A percentile compares a stretch with the other conserved stretches of the same genome.
These are phyloP conservation scores for Thymus mandschuricus DNA, from an alignment of 257 asterid genomes.

Conservation along the genomic window DNA sequence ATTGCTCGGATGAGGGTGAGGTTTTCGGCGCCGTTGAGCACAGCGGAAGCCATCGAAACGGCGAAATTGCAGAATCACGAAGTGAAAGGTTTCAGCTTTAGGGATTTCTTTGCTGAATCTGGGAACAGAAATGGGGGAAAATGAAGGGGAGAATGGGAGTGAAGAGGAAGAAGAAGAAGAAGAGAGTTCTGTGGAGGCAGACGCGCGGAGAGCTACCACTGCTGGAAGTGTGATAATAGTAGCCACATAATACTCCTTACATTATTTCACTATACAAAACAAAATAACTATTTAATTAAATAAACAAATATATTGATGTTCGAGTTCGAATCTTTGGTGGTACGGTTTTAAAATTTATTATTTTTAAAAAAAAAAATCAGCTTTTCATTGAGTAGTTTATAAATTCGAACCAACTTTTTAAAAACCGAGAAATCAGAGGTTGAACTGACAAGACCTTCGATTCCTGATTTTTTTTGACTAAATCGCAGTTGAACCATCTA, in stretches of 20 bases:
- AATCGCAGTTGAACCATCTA: no score
- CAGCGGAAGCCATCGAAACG: constrained; percentile 61
- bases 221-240: constrained; percentile 9
- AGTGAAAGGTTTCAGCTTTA: constrained; percentile 1
- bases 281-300: no score
- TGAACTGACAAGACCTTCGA: no score
- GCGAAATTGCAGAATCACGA: not conserved
- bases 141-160: not conserved
- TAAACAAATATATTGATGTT: no score
- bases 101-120: not conserved
- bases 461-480: no score
- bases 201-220: constrained; percentile 30
- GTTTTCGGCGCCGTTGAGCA: constrained; percentile 70
- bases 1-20: constrained; percentile 42
- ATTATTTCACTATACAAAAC: not conserved
- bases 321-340: no score
- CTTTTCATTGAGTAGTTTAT: no score
- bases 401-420: no score
- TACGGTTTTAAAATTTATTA: no score
- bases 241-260: constrained; percentile 26
- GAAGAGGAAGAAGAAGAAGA: not conserved
- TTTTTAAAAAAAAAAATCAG: no score
- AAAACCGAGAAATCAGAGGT: no score
- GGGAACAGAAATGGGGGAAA: not conserved
- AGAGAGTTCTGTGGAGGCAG: constrained; percentile 27